phyloP scores from a whole-genome alignment of 2,329 filamentous ascomycete species.

The Sordariomycetes sp. region DNA sequence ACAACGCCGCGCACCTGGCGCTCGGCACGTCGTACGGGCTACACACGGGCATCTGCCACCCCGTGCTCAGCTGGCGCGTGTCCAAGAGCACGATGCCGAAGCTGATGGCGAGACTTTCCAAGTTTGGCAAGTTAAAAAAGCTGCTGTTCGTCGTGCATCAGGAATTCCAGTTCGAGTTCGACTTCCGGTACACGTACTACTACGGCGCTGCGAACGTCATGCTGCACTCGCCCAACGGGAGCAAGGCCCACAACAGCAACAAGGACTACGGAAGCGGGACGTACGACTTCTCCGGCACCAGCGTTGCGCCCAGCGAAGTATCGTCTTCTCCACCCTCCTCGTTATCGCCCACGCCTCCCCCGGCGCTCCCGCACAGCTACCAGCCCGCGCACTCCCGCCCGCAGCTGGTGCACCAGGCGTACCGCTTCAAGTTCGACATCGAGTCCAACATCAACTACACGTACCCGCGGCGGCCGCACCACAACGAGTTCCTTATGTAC shows the following conservation, averaged over 20 bases:
- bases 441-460: slow-evolving; percentile 32
- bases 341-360: slow-evolving; percentile 1
- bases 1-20: slow-evolving; percentile 27
- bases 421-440: slow-evolving; percentile 35
- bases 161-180: slow-evolving; percentile 33
- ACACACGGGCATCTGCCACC: slow-evolving; percentile 32
- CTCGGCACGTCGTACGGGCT: slow-evolving; percentile 35
- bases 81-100: slow-evolving; percentile 31
- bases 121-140: slow-evolving; percentile 26
- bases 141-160: slow-evolving; percentile 35
- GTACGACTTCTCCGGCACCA: background rate
- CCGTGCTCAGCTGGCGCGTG: slow-evolving; percentile 31
- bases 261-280: background rate
- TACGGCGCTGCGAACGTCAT: slow-evolving; percentile 10
- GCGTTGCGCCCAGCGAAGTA: background rate
- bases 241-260: background rate
- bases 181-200: slow-evolving; percentile 16
- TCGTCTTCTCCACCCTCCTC: background rate
- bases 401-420: slow-evolving; percentile 31
- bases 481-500: slow-evolving; percentile 27
- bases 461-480: slow-evolving; percentile 28
- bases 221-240: slow-evolving; percentile 2
- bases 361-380: background rate
- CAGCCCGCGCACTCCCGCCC: slow-evolving; percentile 8
- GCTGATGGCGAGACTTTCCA: slow-evolving; percentile 27